Percentiles rank a stretch among this genome's conserved stretches.
phyloP scores from a whole-genome alignment of 106 monocot genomes.

The Dendrobium chrysotoxum region DNA sequence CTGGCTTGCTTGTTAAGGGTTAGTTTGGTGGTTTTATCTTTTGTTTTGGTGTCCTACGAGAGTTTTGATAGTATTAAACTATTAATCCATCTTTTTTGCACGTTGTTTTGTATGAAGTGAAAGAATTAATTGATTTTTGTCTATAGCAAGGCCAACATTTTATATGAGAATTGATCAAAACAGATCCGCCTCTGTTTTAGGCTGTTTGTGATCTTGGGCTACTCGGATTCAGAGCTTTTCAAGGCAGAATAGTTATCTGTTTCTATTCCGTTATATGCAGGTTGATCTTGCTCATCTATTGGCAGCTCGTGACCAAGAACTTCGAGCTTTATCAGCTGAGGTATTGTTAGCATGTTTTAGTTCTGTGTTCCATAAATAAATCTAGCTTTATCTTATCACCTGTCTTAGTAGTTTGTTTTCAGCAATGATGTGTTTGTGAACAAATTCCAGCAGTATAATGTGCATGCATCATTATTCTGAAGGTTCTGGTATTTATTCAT shows the following conservation, averaged over 20 bases:
- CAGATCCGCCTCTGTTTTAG: too few relatives aligned
- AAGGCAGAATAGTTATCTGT: neutral
- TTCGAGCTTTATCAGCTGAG: conserved; percentile 86
- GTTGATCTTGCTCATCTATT: conserved; percentile 95
- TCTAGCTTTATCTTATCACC: neutral
- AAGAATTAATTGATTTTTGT: too few relatives aligned
- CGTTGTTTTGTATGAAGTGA: too few relatives aligned
- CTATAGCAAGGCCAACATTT: too few relatives aligned
- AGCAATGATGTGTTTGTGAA: neutral
- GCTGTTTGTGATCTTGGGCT: too few relatives aligned
- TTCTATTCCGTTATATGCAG: conserved; percentile 31
- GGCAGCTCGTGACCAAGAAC: conserved; percentile 93
- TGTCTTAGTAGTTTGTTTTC: neutral
- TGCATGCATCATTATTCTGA: neutral
- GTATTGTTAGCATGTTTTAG: conserved; percentile 21
- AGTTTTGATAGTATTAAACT: too few relatives aligned
- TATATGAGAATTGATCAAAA: too few relatives aligned
- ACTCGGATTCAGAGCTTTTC: too few relatives aligned
- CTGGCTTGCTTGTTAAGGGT: too few relatives aligned
- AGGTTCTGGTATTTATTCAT: neutral
- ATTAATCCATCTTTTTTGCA: too few relatives aligned
- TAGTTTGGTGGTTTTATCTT: too few relatives aligned
- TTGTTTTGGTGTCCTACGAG: too few relatives aligned
- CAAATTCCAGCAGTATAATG: neutral
- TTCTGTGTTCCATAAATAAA: neutral